Percentiles rank a stretch among this genome's conserved stretches.
Evolutionary conservation across 2,329 filamentous ascomycete genomes (phyloP).

Genomic region (Colletotrichum sp.): DNA sequence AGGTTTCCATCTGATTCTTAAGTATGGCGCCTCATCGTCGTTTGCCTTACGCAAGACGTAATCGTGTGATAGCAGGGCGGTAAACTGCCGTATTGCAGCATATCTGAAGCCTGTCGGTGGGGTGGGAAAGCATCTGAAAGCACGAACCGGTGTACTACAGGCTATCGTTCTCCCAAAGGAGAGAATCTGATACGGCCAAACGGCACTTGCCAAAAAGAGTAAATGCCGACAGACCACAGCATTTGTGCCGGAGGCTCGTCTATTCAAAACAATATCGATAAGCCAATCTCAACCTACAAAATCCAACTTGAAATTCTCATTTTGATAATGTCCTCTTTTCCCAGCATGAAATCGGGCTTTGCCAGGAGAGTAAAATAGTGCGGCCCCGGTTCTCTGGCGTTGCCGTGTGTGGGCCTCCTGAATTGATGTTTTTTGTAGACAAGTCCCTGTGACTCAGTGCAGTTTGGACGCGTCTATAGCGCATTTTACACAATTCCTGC

Average conservation of each 20-base stretch:
- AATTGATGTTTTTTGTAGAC: background rate
- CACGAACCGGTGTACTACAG: background rate
- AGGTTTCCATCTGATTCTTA: background rate
- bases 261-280: background rate
- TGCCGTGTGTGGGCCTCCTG: background rate
- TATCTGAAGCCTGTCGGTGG: accelerated
- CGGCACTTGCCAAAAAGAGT: background rate
- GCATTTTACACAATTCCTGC: background rate
- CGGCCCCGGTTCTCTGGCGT: background rate
- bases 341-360: background rate
- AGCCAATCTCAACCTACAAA: background rate
- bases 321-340: background rate
- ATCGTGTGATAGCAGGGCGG: background rate
- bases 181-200: background rate
- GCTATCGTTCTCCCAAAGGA: background rate
- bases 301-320: background rate
- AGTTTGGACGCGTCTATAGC: background rate
- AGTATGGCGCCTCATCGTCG: background rate
- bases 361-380: background rate
- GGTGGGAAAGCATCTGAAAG: background rate
- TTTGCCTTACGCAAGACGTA: background rate
- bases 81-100: background rate
- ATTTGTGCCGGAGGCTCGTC: background rate
- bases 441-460: background rate
- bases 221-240: background rate